A percentile compares a stretch with the other conserved stretches of the same genome.
Evolutionary conservation across 306 rosid genomes (phyloP).

Genomic region (Quercus parvula): DNA sequence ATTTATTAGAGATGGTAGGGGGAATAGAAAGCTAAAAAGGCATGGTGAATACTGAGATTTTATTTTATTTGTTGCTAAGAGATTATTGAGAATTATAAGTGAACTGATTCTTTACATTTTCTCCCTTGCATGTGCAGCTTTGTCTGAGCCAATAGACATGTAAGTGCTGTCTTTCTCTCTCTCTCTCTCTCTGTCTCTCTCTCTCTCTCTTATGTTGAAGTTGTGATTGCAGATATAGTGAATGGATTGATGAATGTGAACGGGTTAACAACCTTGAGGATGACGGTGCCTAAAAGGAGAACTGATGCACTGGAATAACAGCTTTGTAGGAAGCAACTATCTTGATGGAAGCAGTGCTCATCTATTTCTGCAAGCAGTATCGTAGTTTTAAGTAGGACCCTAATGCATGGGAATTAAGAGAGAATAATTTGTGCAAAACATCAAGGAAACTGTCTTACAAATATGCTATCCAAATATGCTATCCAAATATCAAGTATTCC

Average conservation of each 20-base stretch:
- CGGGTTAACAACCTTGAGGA: constrained; percentile 78
- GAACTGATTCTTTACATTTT: background rate
- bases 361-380: constrained; percentile 2
- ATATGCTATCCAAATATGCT: background rate
- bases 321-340: constrained; percentile 1
- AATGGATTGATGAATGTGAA: constrained; percentile 97
- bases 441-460: background rate
- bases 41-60: background rate
- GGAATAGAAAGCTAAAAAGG: background rate
- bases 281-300: constrained; percentile 47
- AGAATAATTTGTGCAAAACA: background rate
- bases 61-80: too few relatives aligned
- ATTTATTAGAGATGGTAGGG: background rate
- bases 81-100: background rate
- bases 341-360: constrained; percentile 12
- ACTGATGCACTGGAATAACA: background rate
- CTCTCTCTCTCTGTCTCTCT: background rate
- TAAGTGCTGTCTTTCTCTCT: constrained; percentile 32
- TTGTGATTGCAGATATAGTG: constrained; percentile 69
- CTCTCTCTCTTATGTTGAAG: background rate
- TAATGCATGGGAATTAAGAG: constrained; percentile 1
- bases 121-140: constrained; percentile 46
- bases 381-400: background rate
- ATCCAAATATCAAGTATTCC: background rate
- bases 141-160: constrained; percentile 86